Conservation (phyloP, 1,284 basidiomycete species). For the Earliella scabrosa region DNA sequence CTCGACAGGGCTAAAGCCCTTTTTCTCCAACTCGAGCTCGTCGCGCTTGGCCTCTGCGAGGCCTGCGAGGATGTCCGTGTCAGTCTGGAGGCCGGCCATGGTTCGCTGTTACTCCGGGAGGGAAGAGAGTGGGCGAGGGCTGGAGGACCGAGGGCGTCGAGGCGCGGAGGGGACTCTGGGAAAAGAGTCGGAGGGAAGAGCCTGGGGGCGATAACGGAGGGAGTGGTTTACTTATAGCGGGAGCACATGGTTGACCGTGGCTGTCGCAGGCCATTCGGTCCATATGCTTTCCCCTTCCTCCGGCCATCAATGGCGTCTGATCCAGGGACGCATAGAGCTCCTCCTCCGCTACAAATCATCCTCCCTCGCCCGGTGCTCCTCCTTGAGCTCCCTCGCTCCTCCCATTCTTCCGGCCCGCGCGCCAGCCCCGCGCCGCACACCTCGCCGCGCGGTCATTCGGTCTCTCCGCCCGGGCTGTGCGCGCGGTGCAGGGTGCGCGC, state of each 20-base stretch:
- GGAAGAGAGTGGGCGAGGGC: not conserved
- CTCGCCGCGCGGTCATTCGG: too few relatives aligned
- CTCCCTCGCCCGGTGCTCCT: not conserved
- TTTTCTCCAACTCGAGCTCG: conserved; percentile 31
- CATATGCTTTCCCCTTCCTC: not conserved
- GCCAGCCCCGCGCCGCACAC: too few relatives aligned
- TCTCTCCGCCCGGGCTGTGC: too few relatives aligned
- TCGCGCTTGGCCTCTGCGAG: conserved; percentile 33
- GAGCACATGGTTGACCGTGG: conserved; percentile 1
- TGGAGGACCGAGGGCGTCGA: conserved; percentile 1
- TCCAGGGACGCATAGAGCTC: too few relatives aligned
- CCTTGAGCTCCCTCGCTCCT: not conserved
- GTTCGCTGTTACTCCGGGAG: conserved; percentile 12
- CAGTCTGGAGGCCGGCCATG: conserved; percentile 37
- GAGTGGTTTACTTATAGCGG: conserved; percentile 10
- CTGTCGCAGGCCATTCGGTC: conserved; percentile 5
- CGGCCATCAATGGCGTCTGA: not conserved
- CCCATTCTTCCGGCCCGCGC: too few relatives aligned
- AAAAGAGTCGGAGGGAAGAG: conserved; percentile 1
- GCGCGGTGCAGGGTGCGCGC: too few relatives aligned
- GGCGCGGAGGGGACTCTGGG: conserved; percentile 10
- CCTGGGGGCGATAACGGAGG: conserved; percentile 1
- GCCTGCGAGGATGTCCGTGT: conserved; percentile 36
- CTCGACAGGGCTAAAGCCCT: conserved; percentile 21
- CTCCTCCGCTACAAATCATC: too few relatives aligned